phyloP scores from a whole-genome alignment of 2,329 filamentous ascomycete species.

The Colletotrichum orbiculare region DNA sequence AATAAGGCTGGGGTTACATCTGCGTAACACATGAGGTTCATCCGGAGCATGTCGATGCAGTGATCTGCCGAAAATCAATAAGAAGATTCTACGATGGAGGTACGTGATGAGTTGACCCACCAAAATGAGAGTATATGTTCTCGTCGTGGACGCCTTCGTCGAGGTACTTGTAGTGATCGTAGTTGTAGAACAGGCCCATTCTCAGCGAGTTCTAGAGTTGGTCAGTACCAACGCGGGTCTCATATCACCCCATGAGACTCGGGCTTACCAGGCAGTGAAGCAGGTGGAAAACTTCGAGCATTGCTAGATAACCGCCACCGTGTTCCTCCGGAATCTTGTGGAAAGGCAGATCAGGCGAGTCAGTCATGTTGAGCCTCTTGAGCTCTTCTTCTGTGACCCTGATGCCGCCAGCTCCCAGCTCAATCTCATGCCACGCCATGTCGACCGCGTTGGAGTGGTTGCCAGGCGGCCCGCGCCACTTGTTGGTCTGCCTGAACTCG shows the following conservation, averaged over 20 bases:
- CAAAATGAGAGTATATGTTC: conserved; percentile 24
- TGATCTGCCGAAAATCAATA: conserved; percentile 15
- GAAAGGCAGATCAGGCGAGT: conserved; percentile 24
- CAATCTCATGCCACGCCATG: conserved; percentile 28
- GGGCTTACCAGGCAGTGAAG: conserved; percentile 22
- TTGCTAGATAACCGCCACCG: conserved; percentile 23
- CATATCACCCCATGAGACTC: background rate
- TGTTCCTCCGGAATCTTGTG: conserved; percentile 25
- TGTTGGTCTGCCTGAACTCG: conserved; percentile 29
- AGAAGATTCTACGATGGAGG: background rate
- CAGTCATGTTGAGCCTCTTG: conserved; percentile 20
- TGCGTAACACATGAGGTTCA: conserved; percentile 27
- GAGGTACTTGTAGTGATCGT: conserved; percentile 22
- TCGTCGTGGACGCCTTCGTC: conserved; percentile 29
- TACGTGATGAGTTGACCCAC: background rate
- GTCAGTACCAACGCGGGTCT: background rate
- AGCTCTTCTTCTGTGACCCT: conserved; percentile 22
- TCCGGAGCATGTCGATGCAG: conserved; percentile 30
- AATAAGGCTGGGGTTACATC: conserved; percentile 31
- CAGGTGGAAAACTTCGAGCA: conserved; percentile 29
- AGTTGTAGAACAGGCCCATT: conserved; percentile 23
- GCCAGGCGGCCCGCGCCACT: conserved; percentile 26
- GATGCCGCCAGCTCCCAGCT: conserved; percentile 25
- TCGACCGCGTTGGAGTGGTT: conserved; percentile 25
- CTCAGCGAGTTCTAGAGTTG: conserved; percentile 14